A percentile compares a stretch with the other conserved stretches of the same genome.
These are phyloP conservation scores for Myriangium duriaei DNA, from an alignment of 2,329 filamentous ascomycete genomes.

Conservation along the genomic window DNA sequence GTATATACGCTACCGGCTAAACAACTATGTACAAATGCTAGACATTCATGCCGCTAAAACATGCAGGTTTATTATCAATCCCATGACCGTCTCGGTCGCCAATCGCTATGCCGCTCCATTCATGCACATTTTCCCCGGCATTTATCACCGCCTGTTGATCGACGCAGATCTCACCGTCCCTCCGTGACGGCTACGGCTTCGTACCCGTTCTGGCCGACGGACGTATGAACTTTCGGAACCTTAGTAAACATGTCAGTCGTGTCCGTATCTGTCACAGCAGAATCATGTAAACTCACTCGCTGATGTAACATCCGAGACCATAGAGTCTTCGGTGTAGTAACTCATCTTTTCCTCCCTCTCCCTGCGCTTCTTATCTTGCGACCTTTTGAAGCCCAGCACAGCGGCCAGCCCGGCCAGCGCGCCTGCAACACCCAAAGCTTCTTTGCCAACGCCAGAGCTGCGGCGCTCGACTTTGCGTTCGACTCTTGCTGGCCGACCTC, in stretches of 20 bases:
- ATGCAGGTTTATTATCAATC: no score
- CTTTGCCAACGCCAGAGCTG: constrained; percentile 21
- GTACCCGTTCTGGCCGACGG: constrained; percentile 1
- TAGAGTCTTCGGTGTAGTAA: constrained; percentile 26
- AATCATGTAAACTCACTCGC: constrained; percentile 28
- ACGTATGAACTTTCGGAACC: constrained; percentile 7
- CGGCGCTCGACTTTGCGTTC: constrained; percentile 24
- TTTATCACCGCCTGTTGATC: no score
- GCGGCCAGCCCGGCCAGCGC: constrained; percentile 33
- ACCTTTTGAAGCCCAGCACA: constrained; percentile 33
- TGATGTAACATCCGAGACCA: constrained; percentile 16
- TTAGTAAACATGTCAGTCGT: constrained; percentile 1
- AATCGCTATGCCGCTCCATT: no score
- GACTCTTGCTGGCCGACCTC: constrained; percentile 21
- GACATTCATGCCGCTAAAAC: no score
- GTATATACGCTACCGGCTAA: no score
- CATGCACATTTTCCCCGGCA: no score
- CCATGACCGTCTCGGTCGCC: no score
- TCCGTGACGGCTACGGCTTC: constrained; percentile 7
- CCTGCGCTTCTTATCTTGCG: constrained; percentile 20
- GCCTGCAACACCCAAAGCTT: constrained; percentile 27
- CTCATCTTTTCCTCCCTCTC: constrained; percentile 29
- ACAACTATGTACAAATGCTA: no score
- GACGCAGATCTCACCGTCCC: background rate
- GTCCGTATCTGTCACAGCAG: background rate